Evolutionary conservation across 345 rosid species (phyloP).

Genomic region (Luvunga scandens): DNA sequence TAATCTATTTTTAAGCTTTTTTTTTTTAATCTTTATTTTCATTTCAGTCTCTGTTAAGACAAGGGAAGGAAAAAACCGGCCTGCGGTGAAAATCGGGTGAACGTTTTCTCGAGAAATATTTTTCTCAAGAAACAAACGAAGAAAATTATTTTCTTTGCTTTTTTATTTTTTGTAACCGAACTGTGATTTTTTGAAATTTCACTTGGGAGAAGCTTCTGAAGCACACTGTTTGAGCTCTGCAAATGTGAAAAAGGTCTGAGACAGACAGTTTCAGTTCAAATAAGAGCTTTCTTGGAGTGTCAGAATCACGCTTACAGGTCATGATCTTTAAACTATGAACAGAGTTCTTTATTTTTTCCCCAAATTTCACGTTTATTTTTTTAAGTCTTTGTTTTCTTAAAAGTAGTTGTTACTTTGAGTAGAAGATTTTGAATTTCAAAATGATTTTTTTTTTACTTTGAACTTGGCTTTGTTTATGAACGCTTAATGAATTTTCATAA

Average conservation of each 20-base stretch:
- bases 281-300: slow-evolving; percentile 15
- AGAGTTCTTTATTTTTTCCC: not conserved
- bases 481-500: not conserved
- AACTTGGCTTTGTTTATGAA: not conserved
- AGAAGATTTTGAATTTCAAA: not conserved
- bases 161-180: not conserved
- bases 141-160: not conserved
- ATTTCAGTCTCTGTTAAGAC: slow-evolving; percentile 26
- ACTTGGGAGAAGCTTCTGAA: slow-evolving; percentile 12
- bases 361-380: not conserved
- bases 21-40: slow-evolving; percentile 3
- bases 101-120: slow-evolving; percentile 19
- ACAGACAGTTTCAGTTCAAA: slow-evolving; percentile 12
- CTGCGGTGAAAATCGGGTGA: slow-evolving; percentile 17
- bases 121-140: slow-evolving; percentile 30
- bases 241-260: slow-evolving; percentile 30
- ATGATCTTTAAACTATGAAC: slow-evolving; percentile 28
- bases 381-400: not conserved
- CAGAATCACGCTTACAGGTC: slow-evolving; percentile 35
- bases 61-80: slow-evolving; percentile 20
- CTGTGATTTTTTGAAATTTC: not conserved
- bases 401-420: not conserved
- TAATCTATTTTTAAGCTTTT: not conserved
- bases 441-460: not conserved
- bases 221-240: slow-evolving; percentile 30